Evolutionary conservation across 352 stramenopile species (phyloP).

Genomic region (Phytopythium aichiense): DNA sequence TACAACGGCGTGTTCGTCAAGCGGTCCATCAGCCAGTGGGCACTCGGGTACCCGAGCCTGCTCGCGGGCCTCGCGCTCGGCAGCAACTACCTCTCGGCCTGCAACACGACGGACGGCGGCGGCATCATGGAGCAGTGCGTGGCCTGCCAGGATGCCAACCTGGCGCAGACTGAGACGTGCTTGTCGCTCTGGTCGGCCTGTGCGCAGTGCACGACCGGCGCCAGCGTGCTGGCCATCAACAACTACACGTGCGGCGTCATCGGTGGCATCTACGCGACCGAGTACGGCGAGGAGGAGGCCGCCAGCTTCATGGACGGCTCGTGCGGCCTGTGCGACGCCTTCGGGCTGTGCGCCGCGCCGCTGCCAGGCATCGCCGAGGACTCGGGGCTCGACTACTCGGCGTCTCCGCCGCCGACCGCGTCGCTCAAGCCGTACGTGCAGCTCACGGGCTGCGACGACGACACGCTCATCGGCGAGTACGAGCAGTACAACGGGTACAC

Average conservation of each 20-base stretch:
- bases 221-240: slow-evolving; percentile 40
- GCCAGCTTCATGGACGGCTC: slow-evolving; percentile 24
- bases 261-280: slow-evolving; percentile 31
- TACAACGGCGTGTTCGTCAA: slow-evolving; percentile 60
- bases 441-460: slow-evolving; percentile 50
- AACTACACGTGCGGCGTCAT: slow-evolving; percentile 35
- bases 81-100: slow-evolving; percentile 39
- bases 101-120: slow-evolving; percentile 18
- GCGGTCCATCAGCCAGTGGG: slow-evolving; percentile 42
- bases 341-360: slow-evolving; percentile 49
- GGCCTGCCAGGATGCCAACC: slow-evolving; percentile 24
- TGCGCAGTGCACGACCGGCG: slow-evolving; percentile 36
- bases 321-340: slow-evolving; percentile 31
- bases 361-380: slow-evolving; percentile 50
- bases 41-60: slow-evolving; percentile 47
- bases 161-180: slow-evolving; percentile 20
- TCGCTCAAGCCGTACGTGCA: slow-evolving; percentile 36
- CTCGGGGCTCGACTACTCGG: slow-evolving; percentile 49
- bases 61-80: slow-evolving; percentile 44
- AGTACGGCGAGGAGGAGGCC: slow-evolving; percentile 32
- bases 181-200: slow-evolving; percentile 35
- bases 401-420: slow-evolving; percentile 16
- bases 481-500: slow-evolving; percentile 44
- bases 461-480: slow-evolving; percentile 51
- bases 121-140: slow-evolving; percentile 42